Evolutionary conservation across 345 rosid genomes (phyloP).

Genomic region (Syzygium oleosum): DNA sequence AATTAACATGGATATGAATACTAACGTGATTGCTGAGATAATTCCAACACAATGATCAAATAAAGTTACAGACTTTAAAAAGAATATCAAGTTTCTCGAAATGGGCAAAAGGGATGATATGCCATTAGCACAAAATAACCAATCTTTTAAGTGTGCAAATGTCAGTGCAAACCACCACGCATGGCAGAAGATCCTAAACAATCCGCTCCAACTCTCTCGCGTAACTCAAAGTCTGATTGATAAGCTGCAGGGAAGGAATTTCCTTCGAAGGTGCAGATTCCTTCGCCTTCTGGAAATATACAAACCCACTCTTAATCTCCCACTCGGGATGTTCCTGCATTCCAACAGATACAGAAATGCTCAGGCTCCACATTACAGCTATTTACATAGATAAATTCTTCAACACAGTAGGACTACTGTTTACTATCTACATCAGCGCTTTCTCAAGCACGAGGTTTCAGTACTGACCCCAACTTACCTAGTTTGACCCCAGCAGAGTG

Average conservation of each 20-base stretch:
- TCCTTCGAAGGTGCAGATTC: conserved; percentile 90
- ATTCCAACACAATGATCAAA: neutral
- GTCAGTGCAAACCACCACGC: neutral
- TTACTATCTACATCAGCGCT: neutral
- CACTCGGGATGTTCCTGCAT: conserved; percentile 91
- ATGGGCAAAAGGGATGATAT: neutral
- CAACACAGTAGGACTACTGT: neutral
- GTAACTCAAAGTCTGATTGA: conserved; percentile 93
- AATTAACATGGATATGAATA: neutral
- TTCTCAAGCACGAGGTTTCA: neutral
- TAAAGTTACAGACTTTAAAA: neutral
- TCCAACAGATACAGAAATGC: neutral
- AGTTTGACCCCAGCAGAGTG: neutral
- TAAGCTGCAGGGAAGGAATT: conserved; percentile 93
- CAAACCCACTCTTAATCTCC: conserved; percentile 71
- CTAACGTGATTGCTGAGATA: neutral
- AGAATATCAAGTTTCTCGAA: neutral
- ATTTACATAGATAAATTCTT: neutral
- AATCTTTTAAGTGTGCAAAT: neutral
- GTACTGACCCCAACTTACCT: neutral
- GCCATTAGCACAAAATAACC: neutral
- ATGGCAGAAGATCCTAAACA: conserved; percentile 26
- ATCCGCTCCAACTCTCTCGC: conserved; percentile 98
- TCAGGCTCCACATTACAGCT: neutral
- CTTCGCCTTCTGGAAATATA: conserved; percentile 85